Conservation (phyloP, 2,329 filamentous ascomycete species). For the Lojkania enalia region DNA sequence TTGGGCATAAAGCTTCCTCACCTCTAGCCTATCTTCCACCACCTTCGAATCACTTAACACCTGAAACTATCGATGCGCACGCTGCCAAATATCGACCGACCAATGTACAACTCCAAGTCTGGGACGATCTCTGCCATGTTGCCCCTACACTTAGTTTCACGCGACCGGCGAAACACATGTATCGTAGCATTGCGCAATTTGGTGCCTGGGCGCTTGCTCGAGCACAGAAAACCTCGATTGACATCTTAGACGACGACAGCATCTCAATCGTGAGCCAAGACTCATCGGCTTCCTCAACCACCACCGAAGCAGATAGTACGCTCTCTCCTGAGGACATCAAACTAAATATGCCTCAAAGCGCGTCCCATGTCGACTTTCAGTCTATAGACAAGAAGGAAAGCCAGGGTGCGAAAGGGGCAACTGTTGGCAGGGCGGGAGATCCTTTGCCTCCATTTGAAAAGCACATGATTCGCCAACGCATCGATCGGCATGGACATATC, state of each 20-base stretch:
- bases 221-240: conserved; percentile 77
- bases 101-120: conserved; percentile 90
- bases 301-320: conserved; percentile 14
- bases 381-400: conserved; percentile 20
- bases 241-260: conserved; percentile 77
- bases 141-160: conserved; percentile 94
- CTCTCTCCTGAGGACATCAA: conserved; percentile 32
- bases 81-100: conserved; percentile 77
- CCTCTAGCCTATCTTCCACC: conserved; percentile 73
- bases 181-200: conserved; percentile 87
- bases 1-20: conserved; percentile 92
- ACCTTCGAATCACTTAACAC: conserved; percentile 44
- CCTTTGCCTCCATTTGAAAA: conserved; percentile 76
- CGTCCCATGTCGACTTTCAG: conserved; percentile 22
- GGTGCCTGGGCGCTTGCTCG: conserved; percentile 86
- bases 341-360: conserved; percentile 17
- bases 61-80: conserved; percentile 64
- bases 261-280: conserved; percentile 71
- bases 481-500: conserved; percentile 76
- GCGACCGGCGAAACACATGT: conserved; percentile 95
- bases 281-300: conserved; percentile 23
- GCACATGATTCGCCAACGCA: conserved; percentile 90
- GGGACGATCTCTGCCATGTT: conserved; percentile 94
- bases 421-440: conserved; percentile 85
- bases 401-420: conserved; percentile 8